Conservation (phyloP, 2,329 filamentous ascomycete species). For the Exophiala viscosa region DNA sequence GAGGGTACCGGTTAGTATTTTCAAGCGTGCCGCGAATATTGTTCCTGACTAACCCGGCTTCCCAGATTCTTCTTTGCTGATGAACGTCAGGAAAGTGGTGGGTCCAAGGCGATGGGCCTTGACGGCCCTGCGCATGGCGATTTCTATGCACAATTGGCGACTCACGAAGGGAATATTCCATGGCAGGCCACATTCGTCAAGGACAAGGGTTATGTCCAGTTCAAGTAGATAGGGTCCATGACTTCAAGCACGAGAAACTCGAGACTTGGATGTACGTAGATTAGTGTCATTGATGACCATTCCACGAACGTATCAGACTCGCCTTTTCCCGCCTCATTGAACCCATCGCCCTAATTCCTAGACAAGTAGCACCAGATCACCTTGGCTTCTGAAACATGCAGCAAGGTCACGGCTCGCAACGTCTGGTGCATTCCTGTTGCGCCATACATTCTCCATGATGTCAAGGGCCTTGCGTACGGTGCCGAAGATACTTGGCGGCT, state of each 20-base stretch:
- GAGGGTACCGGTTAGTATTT: slow-evolving; percentile 33
- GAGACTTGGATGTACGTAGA: background rate
- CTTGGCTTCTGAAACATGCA: background rate
- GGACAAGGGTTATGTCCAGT: slow-evolving; percentile 16
- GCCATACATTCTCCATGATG: slow-evolving; percentile 39
- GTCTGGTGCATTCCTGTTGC: background rate
- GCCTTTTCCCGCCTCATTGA: too few relatives aligned
- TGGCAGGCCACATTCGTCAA: slow-evolving; percentile 19
- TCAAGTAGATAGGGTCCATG: slow-evolving; percentile 3
- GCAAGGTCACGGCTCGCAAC: background rate
- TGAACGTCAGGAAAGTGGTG: slow-evolving; percentile 45
- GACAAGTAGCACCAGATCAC: background rate
- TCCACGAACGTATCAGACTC: too few relatives aligned
- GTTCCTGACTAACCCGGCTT: background rate
- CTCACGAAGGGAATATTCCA: slow-evolving; percentile 9
- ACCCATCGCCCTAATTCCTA: too few relatives aligned
- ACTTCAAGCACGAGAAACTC: too few relatives aligned
- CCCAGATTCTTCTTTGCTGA: slow-evolving; percentile 52
- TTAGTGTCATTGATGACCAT: background rate
- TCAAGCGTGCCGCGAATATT: background rate
- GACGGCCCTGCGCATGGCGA: slow-evolving; percentile 33
- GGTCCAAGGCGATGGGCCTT: slow-evolving; percentile 31
- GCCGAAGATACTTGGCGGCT: slow-evolving; percentile 28
- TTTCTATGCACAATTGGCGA: slow-evolving; percentile 14
- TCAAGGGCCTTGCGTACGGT: slow-evolving; percentile 31